A percentile compares a stretch with the other conserved stretches of the same genome.
These are phyloP conservation scores for Rhizopogon vinicolor DNA, from an alignment of 768 basidiomycete species.

Conservation along the genomic window DNA sequence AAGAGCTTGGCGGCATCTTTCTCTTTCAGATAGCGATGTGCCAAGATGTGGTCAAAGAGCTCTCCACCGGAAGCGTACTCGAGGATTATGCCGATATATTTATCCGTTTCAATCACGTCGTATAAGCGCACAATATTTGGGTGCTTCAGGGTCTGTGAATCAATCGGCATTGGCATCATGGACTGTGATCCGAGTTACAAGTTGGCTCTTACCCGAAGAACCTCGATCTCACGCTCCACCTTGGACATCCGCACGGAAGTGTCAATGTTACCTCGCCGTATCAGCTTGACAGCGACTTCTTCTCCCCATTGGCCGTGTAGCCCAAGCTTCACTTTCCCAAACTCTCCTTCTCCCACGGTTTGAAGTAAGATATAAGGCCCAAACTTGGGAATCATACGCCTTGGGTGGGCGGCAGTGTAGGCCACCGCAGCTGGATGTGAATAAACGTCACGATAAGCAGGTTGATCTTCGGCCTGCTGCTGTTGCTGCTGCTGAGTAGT, in stretches of 20 bases:
- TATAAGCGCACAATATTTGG: conserved; percentile 98
- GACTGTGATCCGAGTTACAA: neutral
- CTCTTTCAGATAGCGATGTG: conserved; percentile 94
- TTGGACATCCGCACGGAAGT: conserved; percentile 84
- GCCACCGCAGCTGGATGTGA: conserved; percentile 81
- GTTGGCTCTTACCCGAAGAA: conserved; percentile 68
- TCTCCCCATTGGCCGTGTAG: conserved; percentile 91
- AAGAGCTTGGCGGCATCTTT: conserved; percentile 94
- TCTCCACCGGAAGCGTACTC: conserved; percentile 99
- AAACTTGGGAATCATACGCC: conserved; percentile 87
- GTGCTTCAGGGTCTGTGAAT: conserved; percentile 78
- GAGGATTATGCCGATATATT: conserved; percentile 98
- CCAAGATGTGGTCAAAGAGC: conserved; percentile 97
- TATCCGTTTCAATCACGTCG: conserved; percentile 99
- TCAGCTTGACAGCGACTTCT: conserved; percentile 98
- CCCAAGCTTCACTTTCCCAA: conserved; percentile 98
- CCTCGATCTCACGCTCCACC: conserved; percentile 97
- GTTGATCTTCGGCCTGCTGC: conserved; percentile 35
- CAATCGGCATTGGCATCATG: conserved; percentile 3
- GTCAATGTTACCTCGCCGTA: conserved; percentile 89
- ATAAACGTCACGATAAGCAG: conserved; percentile 68
- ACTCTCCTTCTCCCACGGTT: conserved; percentile 97
- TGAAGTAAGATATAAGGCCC: conserved; percentile 94
- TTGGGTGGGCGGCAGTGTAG: conserved; percentile 78
- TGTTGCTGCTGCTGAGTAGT: conserved; percentile 42